Percentiles rank a stretch among this genome's conserved stretches.
Evolutionary conservation across 257 asterid genomes (phyloP).

Genomic region (Primulina eburnea): DNA sequence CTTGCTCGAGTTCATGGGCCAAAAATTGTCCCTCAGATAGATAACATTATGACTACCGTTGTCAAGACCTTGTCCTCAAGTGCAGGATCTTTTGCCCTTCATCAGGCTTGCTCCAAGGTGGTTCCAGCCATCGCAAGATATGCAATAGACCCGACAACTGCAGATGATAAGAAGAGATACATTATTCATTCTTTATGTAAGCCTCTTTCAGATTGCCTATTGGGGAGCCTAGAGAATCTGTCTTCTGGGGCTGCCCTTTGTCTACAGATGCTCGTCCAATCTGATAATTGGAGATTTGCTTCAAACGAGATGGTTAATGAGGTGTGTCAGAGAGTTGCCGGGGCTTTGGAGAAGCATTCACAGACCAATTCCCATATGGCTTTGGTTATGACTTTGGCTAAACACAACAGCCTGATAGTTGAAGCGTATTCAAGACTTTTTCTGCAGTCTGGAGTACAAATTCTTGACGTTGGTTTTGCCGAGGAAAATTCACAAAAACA

Average conservation of each 20-base stretch:
- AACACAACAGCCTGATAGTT: conserved; percentile 69
- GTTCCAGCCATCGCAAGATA: conserved; percentile 89
- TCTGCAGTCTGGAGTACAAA: conserved; percentile 58
- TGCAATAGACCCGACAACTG: conserved; percentile 78
- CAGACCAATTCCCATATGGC: conserved; percentile 82
- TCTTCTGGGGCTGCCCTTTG: conserved; percentile 96
- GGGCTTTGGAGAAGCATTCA: conserved; percentile 73
- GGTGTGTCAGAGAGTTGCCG: conserved; percentile 89
- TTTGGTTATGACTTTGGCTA: conserved; percentile 75
- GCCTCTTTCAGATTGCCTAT: conserved; percentile 83
- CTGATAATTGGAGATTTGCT: conserved; percentile 90
- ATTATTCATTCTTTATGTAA: conserved; percentile 64
- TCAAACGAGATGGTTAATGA: conserved; percentile 80
- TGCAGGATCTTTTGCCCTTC: conserved; percentile 92
- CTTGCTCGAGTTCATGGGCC: conserved; percentile 91
- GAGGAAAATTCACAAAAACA: conserved; percentile 80
- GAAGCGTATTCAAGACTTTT: conserved; percentile 86
- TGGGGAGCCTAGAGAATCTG: conserved; percentile 72
- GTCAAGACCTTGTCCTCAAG: conserved; percentile 71
- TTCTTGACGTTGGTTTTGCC: conserved; percentile 50
- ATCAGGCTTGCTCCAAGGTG: conserved; percentile 95
- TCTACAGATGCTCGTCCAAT: conserved; percentile 76
- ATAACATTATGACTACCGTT: conserved; percentile 74
- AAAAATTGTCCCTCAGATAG: conserved; percentile 72
- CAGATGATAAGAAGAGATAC: conserved; percentile 60